phyloP scores from a whole-genome alignment of 2,329 filamentous ascomycete species.

The Cordyceps cateniannulata region DNA sequence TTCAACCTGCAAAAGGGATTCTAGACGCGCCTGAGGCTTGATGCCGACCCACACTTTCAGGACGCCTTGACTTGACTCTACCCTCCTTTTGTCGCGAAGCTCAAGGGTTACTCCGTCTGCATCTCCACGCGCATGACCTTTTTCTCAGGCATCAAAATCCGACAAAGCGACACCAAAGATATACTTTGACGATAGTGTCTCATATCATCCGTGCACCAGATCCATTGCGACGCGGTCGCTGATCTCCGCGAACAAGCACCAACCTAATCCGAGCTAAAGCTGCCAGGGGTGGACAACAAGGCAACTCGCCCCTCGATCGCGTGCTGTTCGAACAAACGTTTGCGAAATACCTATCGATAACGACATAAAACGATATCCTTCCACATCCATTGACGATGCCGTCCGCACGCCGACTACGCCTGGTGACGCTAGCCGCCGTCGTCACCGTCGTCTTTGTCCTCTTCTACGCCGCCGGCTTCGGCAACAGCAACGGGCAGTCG shows the following conservation, averaged over 20 bases:
- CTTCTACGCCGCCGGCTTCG: slow-evolving; percentile 62
- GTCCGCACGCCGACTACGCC: slow-evolving; percentile 62
- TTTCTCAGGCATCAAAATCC: background rate
- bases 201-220: background rate
- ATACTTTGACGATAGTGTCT: background rate
- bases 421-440: slow-evolving; percentile 58
- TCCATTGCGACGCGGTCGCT: background rate
- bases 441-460: slow-evolving; percentile 60
- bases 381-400: slow-evolving; percentile 46
- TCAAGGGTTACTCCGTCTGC: background rate
- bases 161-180: background rate
- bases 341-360: background rate
- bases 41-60: slow-evolving; percentile 7
- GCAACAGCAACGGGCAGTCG: slow-evolving; percentile 30
- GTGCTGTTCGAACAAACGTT: background rate
- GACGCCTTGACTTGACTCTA: background rate
- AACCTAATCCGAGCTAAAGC: slow-evolving; percentile 3
- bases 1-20: background rate
- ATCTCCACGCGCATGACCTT: background rate
- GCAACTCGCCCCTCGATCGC: slow-evolving; percentile 2
- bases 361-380: background rate
- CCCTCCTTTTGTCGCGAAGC: background rate
- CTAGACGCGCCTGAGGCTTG: background rate
- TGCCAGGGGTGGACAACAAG: background rate
- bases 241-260: background rate